These are phyloP conservation scores for Metschnikowia continentalis DNA, from an alignment of 805 yeast genomes.

Conservation along the genomic window DNA sequence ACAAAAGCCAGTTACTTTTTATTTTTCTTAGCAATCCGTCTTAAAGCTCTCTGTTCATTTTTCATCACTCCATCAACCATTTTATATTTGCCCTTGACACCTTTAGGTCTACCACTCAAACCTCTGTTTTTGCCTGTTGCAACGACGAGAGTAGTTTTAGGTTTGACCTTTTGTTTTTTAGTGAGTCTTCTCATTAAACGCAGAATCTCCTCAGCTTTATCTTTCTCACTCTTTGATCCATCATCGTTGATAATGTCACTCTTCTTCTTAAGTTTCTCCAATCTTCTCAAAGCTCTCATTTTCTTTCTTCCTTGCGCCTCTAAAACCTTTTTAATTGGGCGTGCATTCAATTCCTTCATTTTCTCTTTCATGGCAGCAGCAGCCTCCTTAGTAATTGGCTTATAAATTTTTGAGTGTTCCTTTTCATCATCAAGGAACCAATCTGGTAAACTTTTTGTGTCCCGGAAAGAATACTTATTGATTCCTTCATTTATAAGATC, in stretches of 20 bases:
- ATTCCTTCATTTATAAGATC: constrained; percentile 91
- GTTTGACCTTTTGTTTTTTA: constrained; percentile 67
- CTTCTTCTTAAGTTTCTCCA: constrained; percentile 89
- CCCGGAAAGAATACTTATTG: constrained; percentile 89
- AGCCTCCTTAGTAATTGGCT: constrained; percentile 91
- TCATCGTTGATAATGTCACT: constrained; percentile 89
- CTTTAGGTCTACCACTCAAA: constrained; percentile 91
- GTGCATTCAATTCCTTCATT: constrained; percentile 70
- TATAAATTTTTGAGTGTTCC: constrained; percentile 75
- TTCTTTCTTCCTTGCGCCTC: constrained; percentile 97
- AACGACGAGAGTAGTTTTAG: constrained; percentile 82
- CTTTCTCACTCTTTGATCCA: constrained; percentile 80
- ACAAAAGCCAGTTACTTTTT: constrained; percentile 39
- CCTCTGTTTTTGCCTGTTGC: constrained; percentile 86
- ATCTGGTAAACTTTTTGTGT: constrained; percentile 85
- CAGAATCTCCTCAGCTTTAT: constrained; percentile 90
- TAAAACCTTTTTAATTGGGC: constrained; percentile 97
- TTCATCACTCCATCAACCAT: constrained; percentile 98
- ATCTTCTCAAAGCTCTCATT: constrained; percentile 81
- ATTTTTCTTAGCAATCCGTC: constrained; percentile 83
- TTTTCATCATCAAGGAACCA: constrained; percentile 96
- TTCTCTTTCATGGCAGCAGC: constrained; percentile 42
- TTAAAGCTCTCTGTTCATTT: constrained; percentile 93
- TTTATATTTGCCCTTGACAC: constrained; percentile 95
- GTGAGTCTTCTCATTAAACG: constrained; percentile 77